Conservation (phyloP, 768 basidiomycete species). For the Austroboletus festivus region DNA sequence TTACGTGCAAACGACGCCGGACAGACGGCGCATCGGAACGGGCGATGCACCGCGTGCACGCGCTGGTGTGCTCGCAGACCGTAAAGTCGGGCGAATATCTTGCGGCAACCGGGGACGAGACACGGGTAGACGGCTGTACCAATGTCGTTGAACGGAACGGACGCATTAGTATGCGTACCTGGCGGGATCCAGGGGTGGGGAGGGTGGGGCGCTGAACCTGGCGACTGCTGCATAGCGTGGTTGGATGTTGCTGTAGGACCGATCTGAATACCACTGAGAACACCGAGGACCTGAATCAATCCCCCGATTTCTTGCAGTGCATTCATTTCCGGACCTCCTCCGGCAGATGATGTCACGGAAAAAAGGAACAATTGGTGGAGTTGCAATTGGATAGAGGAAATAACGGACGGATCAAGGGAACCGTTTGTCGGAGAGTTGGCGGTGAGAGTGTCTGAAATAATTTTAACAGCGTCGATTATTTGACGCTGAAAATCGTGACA, state of each 20-base stretch:
- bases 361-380: slow-evolving; percentile 80
- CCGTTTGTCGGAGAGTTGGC: slow-evolving; percentile 35
- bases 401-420: slow-evolving; percentile 52
- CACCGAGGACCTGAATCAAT: slow-evolving; percentile 79
- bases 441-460: slow-evolving; percentile 50
- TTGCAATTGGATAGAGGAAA: slow-evolving; percentile 68
- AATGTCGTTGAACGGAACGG: slow-evolving; percentile 44
- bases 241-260: slow-evolving; percentile 34
- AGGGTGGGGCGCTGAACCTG: slow-evolving; percentile 34
- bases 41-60: slow-evolving; percentile 60
- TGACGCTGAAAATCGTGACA: slow-evolving; percentile 51
- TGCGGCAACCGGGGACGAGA: slow-evolving; percentile 58
- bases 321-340: slow-evolving; percentile 50
- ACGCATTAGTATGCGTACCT: slow-evolving; percentile 16
- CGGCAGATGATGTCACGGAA: slow-evolving; percentile 64
- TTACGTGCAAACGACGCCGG: slow-evolving; percentile 76
- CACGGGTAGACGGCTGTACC: slow-evolving; percentile 82
- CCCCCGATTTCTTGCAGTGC: slow-evolving; percentile 72
- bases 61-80: slow-evolving; percentile 70
- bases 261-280: slow-evolving; percentile 76
- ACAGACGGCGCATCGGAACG: slow-evolving; percentile 60
- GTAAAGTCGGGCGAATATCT: slow-evolving; percentile 68
- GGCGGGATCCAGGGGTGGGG: slow-evolving; percentile 31
- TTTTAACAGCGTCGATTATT: slow-evolving; percentile 57
- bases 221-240: slow-evolving; percentile 23